These are phyloP conservation scores for Bacterosira constricta DNA, from an alignment of 108 stramenopile genomes.

Conservation along the genomic window DNA sequence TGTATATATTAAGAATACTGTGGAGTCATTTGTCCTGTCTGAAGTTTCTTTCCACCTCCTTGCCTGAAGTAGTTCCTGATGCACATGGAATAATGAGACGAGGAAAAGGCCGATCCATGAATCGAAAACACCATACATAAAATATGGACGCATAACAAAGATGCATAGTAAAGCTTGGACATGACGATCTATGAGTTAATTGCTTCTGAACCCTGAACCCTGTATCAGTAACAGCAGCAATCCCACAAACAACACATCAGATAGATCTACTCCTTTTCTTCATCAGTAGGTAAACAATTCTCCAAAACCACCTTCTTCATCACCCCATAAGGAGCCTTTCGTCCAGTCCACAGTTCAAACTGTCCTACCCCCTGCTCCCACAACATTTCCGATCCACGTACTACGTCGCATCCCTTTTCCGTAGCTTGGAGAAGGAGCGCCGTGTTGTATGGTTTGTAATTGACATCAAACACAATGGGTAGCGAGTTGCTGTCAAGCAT, in stretches of 20 bases:
- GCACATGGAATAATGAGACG: not conserved
- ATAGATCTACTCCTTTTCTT: slow-evolving; percentile 2
- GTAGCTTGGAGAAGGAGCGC: slow-evolving; percentile 86
- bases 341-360: slow-evolving; percentile 93
- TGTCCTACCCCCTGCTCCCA: slow-evolving; percentile 98
- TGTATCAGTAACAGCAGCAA: too few relatives aligned
- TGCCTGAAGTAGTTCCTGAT: not conserved
- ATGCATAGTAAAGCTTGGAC: too few relatives aligned
- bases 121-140: too few relatives aligned
- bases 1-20: too few relatives aligned
- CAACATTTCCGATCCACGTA: slow-evolving; percentile 98
- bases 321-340: slow-evolving; percentile 86
- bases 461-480: slow-evolving; percentile 89
- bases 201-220: too few relatives aligned
- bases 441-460: slow-evolving; percentile 96
- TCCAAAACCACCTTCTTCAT: slow-evolving; percentile 89
- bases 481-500: slow-evolving; percentile 54
- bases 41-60: too few relatives aligned
- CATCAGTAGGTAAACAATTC: slow-evolving; percentile 72
- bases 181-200: not conserved
- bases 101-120: not conserved
- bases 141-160: too few relatives aligned
- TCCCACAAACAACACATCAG: too few relatives aligned
- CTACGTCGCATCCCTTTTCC: slow-evolving; percentile 74
- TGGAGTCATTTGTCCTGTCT: too few relatives aligned